Base-by-base conservation (phyloP, 2,329 filamentous ascomycete genomes). In the Pseudocercospora macadamiae region DNA sequence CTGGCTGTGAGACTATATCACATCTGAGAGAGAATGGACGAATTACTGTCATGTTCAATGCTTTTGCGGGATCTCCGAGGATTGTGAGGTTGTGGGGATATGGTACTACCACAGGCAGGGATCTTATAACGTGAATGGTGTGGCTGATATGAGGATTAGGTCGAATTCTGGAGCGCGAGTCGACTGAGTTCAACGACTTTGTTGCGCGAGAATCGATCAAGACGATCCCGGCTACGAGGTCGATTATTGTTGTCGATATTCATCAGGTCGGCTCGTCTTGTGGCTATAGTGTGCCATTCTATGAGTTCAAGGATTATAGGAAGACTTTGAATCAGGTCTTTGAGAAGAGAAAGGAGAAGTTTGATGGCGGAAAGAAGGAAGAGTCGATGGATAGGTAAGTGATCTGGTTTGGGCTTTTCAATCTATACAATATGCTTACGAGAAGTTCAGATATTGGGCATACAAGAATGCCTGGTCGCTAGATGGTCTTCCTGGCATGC, bases 11-110 rank as follows among this genome's bases (percentile, higher is more conserved):
- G 61, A 80, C 77, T 0, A 75, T 76, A 26, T 69, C 72, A 0
- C 77, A 80, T 54, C 64, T 80, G 8, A 69, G 76, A 59, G 77
- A 80, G 56, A 80, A 80, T 63, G 77, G 75, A 1, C 61, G 76
- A 9, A 76, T 79, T 32, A 76, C 73, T 34, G 67, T 79, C 53
- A 71, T 74, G 68, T 76, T 79, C 64, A 74, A 75, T 57, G 76
- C 76, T 3, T 79, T 78, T 56, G 66, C 71, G 3, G 77, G 77
- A 3, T 66, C 75, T 3, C 77, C 77, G 0, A 68, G 70, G 30
- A 80, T 80, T 57, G 67, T 79, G 2, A 64, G 78, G 2, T 66
- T 79, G 4, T 80, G 76, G 75, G 77, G 78, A 3, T 62, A 68
- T 4, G 77, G 71, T 62, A n/a, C n/a, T n/a, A n/a, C n/a, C n/a